Evolutionary conservation across 495 filamentous ascomycete species (phyloP), one percentile per base, ranked within the genome.

Genomic region (Lasiosphaeria hispida): DNA sequence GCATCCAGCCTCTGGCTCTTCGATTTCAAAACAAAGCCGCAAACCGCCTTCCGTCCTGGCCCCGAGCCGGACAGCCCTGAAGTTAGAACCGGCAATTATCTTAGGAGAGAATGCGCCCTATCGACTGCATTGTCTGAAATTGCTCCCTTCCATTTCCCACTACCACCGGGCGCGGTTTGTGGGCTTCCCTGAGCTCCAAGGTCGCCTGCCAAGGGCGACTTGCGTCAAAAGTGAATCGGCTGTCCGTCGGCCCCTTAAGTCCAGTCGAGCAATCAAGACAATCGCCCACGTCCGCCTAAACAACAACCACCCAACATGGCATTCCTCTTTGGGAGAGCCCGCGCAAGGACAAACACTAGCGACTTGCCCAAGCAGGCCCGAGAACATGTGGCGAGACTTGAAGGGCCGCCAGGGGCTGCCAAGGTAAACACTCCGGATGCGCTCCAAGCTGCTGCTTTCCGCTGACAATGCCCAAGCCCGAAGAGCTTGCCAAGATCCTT

Each of bases 281-380:
- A 13, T 23, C 30, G 13, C 23, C 18, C 39, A 38, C 40, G 23
- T 7, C 48, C 14, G 23, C n/a, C 19, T 51, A 57, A 52, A 47
- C 54, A 58, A 57, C 17, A 37, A 34, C 57, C 52, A 55, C 61
- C 41, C 67, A 69, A 61, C 51, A 96, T 96, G 90, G 89, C 94
- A 18, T 99, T 99, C 76, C 83, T 98, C 60, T 97, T 96, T 70
- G 86, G 84, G 53, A 80, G 91, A 65, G 85, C 82, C 66, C 84
- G 78, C 73, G 79, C 67, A 64, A 80, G 71, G 71, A 88, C 69
- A 70, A 83, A 73, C 59, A 76, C 71, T 47, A 71, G 67, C 54
- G 77, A 81, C 57, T 71, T 77, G 59, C 73, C 76, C 61, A 80
- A 76, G 64, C 75, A 82, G 66, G 81, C 81, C 23, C 76, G 75